These are phyloP conservation scores for Fusarium marasasianum DNA, from an alignment of 2,329 filamentous ascomycete species.

Conservation along the genomic window DNA sequence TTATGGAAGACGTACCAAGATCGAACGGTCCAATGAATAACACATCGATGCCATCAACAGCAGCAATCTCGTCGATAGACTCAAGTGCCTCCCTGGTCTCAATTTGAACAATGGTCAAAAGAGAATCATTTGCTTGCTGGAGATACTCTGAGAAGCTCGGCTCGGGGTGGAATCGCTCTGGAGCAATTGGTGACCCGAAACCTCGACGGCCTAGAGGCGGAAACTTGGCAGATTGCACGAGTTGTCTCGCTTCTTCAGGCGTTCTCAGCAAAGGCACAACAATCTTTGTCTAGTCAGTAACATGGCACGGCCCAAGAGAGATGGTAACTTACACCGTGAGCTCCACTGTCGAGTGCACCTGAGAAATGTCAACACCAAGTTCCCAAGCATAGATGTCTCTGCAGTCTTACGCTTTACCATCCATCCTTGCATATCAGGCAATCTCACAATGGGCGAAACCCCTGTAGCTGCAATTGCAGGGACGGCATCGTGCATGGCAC, in stretches of 20 bases:
- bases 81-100: constrained; percentile 72
- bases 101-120: constrained; percentile 74
- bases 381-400: not conserved
- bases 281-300: constrained; percentile 46
- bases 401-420: constrained; percentile 55
- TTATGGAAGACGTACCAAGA: constrained; percentile 53
- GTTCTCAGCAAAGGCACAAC: constrained; percentile 58
- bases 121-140: constrained; percentile 58
- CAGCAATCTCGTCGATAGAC: constrained; percentile 68
- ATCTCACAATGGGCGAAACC: constrained; percentile 56
- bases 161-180: constrained; percentile 54
- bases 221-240: constrained; percentile 61
- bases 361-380: not conserved
- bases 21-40: constrained; percentile 75
- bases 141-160: constrained; percentile 60
- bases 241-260: constrained; percentile 55
- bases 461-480: constrained; percentile 60
- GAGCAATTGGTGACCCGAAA: constrained; percentile 59
- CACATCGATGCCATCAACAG: constrained; percentile 68
- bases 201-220: constrained; percentile 60
- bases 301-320: not conserved
- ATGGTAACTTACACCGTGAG: constrained; percentile 55
- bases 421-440: constrained; percentile 61
- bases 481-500: constrained; percentile 63
- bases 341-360: constrained; percentile 61